These are phyloP conservation scores for Myxozyma neglecta DNA, from an alignment of 805 yeast genomes.

Conservation along the genomic window DNA sequence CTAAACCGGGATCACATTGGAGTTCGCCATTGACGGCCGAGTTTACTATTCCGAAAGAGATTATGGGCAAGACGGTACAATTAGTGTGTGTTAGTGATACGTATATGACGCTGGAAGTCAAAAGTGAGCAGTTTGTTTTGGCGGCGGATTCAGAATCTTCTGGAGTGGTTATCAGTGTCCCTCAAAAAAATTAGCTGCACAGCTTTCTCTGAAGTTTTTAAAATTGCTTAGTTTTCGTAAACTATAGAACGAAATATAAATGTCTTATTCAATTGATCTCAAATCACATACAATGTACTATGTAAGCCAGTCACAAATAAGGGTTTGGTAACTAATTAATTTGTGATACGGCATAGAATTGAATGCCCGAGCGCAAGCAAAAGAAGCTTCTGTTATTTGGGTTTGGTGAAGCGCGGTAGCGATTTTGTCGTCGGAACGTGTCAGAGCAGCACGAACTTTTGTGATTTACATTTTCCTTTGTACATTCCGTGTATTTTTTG, in stretches of 20 bases:
- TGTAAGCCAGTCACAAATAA: not conserved
- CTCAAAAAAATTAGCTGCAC: not conserved
- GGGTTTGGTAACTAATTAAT: not conserved
- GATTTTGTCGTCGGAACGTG: not conserved
- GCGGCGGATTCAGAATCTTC: not conserved
- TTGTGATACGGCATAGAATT: not conserved
- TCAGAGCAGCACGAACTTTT: not conserved
- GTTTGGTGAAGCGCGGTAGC: not conserved
- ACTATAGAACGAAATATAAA: no score
- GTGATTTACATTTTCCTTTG: not conserved
- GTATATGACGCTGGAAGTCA: constrained; percentile 14
- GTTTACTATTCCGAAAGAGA: constrained; percentile 18
- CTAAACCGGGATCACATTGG: constrained; percentile 48
- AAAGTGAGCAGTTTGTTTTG: not conserved
- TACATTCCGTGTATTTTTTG: not conserved
- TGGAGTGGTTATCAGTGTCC: not conserved
- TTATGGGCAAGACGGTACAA: constrained; percentile 9
- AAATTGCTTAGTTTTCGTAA: no score
- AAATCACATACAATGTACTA: no score
- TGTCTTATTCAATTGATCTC: not conserved
- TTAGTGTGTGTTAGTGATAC: constrained; percentile 21
- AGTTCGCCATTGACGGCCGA: constrained; percentile 13
- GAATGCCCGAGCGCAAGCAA: not conserved
- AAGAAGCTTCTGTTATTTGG: not conserved
- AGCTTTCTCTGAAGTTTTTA: not conserved